Evolutionary conservation across 2,329 filamentous ascomycete species (phyloP), one percentile per base, ranked within the genome.

Genomic region (Sarocladium kiliense): DNA sequence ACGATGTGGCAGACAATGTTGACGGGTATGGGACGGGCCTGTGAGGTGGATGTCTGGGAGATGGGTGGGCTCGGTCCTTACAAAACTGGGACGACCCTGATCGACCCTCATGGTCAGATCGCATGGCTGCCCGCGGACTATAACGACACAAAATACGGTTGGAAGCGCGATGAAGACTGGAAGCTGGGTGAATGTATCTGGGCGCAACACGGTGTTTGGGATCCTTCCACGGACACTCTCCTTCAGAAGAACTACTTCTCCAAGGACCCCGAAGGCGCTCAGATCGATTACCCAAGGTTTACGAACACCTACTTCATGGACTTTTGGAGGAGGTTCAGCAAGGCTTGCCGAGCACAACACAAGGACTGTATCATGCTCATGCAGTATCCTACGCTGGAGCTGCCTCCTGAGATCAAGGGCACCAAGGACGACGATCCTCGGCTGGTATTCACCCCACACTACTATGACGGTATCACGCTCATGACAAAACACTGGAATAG

Each of bases 401-500:
- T 99, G 12, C 94, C 94, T 0, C 94, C 95, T 0, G 77, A 78
- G 44, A 87, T 97, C 67, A 96, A 94, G 69, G 92, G 86, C 12
- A 96, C 92, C 0, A 75, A 79, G 26, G 93, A 97, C 65, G 92
- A 97, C 63, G 92, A 99, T 62, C 85, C 85, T 3, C 89, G 87
- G 59, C 87, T 97, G 81, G 88, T 92, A 2, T 97, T 97, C 68
- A 87, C 94, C 10, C 91, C 92, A 1, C 94, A 99, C 71, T 99
- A 90, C 68, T 99, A 99, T 69, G 94, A 99, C 63, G 94, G 94
- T 11, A 88, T 99, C 55, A 99, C 94, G 0, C 78, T 99, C 3
- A 89, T 99, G 81, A 97, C 91, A 12, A 99, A 99, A 73, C 96
- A 96, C 70, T 99, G 94, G 94, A 99, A 97, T 67, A 88, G 92